These are phyloP conservation scores for Elongisporangium senticosum DNA, from an alignment of 352 stramenopile species.

Conservation along the genomic window DNA sequence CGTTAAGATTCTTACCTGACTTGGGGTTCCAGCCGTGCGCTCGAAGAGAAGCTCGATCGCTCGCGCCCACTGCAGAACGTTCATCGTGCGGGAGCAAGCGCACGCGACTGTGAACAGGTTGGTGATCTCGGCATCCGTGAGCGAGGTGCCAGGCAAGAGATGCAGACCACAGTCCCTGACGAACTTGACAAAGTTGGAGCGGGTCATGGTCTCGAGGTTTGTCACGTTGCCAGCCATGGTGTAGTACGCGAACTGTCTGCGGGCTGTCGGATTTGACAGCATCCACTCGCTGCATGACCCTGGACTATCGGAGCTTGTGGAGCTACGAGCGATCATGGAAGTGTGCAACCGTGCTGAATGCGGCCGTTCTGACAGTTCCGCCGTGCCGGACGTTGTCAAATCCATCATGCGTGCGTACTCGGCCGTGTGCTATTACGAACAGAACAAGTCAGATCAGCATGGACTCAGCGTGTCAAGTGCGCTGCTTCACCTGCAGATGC, in stretches of 20 bases:
- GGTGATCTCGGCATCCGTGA: conserved; percentile 53
- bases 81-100: conserved; percentile 34
- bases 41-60: conserved; percentile 43
- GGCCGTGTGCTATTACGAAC: conserved; percentile 16
- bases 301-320: background rate
- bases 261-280: conserved; percentile 48
- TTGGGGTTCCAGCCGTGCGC: conserved; percentile 4
- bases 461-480: background rate
- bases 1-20: background rate
- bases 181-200: conserved; percentile 59
- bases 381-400: conserved; percentile 9
- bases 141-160: conserved; percentile 13
- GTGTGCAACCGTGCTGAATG: background rate
- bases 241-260: conserved; percentile 65
- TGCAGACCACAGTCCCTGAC: conserved; percentile 54
- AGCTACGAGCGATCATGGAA: background rate
- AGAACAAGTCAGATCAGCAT: conserved; percentile 1
- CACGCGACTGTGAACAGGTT: conserved; percentile 38
- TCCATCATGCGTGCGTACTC: conserved; percentile 38
- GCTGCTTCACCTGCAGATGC: conserved; percentile 30
- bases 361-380: background rate
- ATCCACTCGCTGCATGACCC: conserved; percentile 12
- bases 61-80: conserved; percentile 42
- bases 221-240: conserved; percentile 52
- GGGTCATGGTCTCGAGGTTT: conserved; percentile 59